A percentile compares a stretch with the other conserved stretches of the same genome.
Conservation (phyloP, 306 rosid genomes). For the Pyrus communis region DNA sequence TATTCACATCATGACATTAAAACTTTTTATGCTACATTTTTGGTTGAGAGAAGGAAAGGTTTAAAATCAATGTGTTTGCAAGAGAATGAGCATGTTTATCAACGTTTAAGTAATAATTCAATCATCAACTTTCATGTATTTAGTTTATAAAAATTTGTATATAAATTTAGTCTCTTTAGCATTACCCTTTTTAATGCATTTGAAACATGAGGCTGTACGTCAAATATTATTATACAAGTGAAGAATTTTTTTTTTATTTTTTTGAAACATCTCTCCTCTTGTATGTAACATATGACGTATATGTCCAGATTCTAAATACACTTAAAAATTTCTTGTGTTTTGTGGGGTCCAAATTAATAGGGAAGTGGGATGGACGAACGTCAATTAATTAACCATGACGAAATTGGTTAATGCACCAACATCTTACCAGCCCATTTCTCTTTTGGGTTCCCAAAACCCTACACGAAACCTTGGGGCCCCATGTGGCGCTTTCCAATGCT, state of each 20-base stretch:
- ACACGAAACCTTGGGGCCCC: slow-evolving; percentile 3
- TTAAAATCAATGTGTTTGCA: background rate
- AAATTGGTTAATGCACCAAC: slow-evolving; percentile 11
- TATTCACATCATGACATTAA: background rate
- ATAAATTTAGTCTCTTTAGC: rapidly evolving
- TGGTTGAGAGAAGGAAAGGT: background rate
- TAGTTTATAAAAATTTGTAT: too few relatives aligned
- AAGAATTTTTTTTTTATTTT: too few relatives aligned
- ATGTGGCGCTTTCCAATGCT: slow-evolving; percentile 6
- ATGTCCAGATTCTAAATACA: too few relatives aligned
- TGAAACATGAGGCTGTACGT: rapidly evolving
- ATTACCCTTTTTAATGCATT: too few relatives aligned
- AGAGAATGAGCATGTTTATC: rapidly evolving
- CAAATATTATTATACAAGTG: too few relatives aligned
- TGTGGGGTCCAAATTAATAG: too few relatives aligned
- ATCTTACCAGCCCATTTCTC: background rate
- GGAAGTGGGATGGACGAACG: background rate
- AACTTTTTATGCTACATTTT: slow-evolving; percentile 5
- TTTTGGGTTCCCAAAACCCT: slow-evolving; percentile 14
- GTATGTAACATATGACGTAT: too few relatives aligned
- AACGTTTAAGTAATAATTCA: too few relatives aligned
- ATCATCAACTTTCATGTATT: too few relatives aligned
- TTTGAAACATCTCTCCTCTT: rapidly evolving
- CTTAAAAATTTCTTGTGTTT: too few relatives aligned
- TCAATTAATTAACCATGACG: background rate